Evolutionary conservation across 2,329 filamentous ascomycete genomes (phyloP).

Genomic region (Mariannaea elegans): DNA sequence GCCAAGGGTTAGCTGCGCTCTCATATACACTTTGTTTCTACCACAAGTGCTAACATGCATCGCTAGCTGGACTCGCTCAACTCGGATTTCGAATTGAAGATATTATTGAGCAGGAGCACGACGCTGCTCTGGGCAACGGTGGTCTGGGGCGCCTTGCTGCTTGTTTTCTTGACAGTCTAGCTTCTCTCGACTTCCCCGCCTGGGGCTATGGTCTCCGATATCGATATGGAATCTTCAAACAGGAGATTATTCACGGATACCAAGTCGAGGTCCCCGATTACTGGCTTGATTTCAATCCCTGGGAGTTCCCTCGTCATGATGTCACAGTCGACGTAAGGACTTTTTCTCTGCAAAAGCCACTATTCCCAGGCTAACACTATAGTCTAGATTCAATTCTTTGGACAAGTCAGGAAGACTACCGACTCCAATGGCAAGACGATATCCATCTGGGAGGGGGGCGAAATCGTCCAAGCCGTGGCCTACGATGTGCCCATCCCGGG

Average conservation of each 20-base stretch:
- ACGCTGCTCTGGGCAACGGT: conserved; percentile 95
- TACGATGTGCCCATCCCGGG: conserved; percentile 95
- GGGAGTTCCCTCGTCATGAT: conserved; percentile 97
- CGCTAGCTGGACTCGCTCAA: conserved; percentile 79
- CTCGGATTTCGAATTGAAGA: conserved; percentile 98
- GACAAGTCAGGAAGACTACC: conserved; percentile 77
- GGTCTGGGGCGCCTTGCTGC: conserved; percentile 94
- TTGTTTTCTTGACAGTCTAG: conserved; percentile 96
- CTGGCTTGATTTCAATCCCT: conserved; percentile 99
- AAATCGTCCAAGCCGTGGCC: conserved; percentile 89
- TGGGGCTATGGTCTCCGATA: conserved; percentile 98
- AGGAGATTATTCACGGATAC: conserved; percentile 97
- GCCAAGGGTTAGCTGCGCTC: conserved; percentile 71
- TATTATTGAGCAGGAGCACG: conserved; percentile 92
- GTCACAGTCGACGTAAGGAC: conserved; percentile 82
- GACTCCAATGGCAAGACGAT: conserved; percentile 80
- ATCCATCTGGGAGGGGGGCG: conserved; percentile 88
- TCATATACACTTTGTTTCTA: not conserved
- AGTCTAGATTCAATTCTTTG: conserved; percentile 87
- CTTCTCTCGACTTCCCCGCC: conserved; percentile 92
- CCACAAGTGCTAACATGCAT: conserved; percentile 23
- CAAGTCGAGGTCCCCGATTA: conserved; percentile 99
- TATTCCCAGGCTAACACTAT: conserved; percentile 17
- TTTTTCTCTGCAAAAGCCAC: not conserved
- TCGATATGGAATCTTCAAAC: conserved; percentile 98